Evolutionary conservation across 768 basidiomycete species (phyloP).

Genomic region (Naematelia aurantialba): DNA sequence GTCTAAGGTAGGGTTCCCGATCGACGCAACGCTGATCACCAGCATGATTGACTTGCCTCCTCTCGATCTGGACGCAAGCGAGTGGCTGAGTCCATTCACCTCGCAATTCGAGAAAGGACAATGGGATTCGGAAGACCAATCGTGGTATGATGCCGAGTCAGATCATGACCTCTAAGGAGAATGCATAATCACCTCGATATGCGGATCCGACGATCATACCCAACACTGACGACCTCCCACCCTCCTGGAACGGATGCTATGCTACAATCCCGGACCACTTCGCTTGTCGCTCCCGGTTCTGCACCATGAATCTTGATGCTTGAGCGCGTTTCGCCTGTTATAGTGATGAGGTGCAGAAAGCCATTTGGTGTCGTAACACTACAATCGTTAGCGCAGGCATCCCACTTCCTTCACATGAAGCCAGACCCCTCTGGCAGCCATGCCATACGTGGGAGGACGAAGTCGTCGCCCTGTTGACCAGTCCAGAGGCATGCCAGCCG

Average conservation of each 20-base stretch:
- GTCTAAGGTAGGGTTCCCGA: conserved; percentile 5
- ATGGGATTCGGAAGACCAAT: conserved; percentile 9
- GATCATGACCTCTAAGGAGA: neutral
- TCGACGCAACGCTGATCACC: neutral
- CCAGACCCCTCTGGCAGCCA: conserved; percentile 48
- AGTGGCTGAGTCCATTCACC: conserved; percentile 10
- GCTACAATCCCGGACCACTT: conserved; percentile 39
- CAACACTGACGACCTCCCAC: conserved; percentile 45
- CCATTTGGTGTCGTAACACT: conserved; percentile 47
- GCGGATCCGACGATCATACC: conserved; percentile 44
- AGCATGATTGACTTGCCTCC: conserved; percentile 8
- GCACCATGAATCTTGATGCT: conserved; percentile 42
- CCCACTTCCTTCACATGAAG: conserved; percentile 44
- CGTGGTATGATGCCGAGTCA: neutral
- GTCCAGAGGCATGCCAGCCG: conserved; percentile 46
- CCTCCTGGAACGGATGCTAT: conserved; percentile 9
- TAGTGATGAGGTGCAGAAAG: conserved; percentile 35
- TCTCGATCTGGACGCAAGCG: conserved; percentile 3
- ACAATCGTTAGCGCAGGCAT: conserved; percentile 4
- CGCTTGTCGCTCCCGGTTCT: conserved; percentile 34
- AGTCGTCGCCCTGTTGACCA: conserved; percentile 40
- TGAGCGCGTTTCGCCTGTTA: conserved; percentile 32
- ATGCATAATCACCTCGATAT: conserved; percentile 22
- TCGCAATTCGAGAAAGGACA: conserved; percentile 8
- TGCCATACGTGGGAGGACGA: conserved; percentile 46